Conservation (phyloP, 2,329 filamentous ascomycete genomes). For the Trichophyton rubrum region DNA sequence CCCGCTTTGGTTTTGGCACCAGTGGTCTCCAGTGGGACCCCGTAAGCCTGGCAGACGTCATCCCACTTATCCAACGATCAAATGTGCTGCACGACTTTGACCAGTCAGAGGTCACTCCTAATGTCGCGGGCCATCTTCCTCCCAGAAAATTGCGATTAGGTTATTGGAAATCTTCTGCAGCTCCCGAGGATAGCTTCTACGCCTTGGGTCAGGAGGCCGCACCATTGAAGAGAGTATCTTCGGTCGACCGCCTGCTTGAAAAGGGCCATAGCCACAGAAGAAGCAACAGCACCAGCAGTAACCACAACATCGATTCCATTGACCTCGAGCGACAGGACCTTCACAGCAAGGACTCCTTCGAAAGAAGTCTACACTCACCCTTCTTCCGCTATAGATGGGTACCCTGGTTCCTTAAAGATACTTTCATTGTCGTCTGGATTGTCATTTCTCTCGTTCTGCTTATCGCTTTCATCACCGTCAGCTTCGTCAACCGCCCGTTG, state of each 20-base stretch:
- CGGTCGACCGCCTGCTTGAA: constrained; percentile 20
- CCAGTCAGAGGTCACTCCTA: constrained; percentile 49
- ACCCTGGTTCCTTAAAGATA: constrained; percentile 62
- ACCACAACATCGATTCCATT: constrained; percentile 13
- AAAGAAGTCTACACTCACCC: constrained; percentile 41
- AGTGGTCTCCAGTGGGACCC: constrained; percentile 82
- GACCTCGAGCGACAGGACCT: constrained; percentile 29
- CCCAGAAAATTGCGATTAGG: constrained; percentile 58
- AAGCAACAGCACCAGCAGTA: constrained; percentile 12
- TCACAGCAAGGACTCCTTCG: constrained; percentile 34
- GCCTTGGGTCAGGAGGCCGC: constrained; percentile 56
- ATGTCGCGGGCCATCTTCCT: constrained; percentile 39
- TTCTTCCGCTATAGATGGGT: constrained; percentile 53
- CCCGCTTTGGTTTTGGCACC: constrained; percentile 51
- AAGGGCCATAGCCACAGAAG: constrained; percentile 16
- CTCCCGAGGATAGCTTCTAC: constrained; percentile 57
- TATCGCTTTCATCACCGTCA: constrained; percentile 60
- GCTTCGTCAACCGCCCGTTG: constrained; percentile 59
- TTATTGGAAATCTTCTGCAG: constrained; percentile 65
- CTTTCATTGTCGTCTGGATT: constrained; percentile 53
- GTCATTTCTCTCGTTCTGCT: constrained; percentile 50
- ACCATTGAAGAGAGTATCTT: constrained; percentile 31
- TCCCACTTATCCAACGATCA: constrained; percentile 64
- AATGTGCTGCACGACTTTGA: constrained; percentile 65
- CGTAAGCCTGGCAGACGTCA: constrained; percentile 65